A percentile compares a stretch with the other conserved stretches of the same genome.
Evolutionary conservation across 495 filamentous ascomycete genomes (phyloP).

Genomic region (Cercophora scortea): DNA sequence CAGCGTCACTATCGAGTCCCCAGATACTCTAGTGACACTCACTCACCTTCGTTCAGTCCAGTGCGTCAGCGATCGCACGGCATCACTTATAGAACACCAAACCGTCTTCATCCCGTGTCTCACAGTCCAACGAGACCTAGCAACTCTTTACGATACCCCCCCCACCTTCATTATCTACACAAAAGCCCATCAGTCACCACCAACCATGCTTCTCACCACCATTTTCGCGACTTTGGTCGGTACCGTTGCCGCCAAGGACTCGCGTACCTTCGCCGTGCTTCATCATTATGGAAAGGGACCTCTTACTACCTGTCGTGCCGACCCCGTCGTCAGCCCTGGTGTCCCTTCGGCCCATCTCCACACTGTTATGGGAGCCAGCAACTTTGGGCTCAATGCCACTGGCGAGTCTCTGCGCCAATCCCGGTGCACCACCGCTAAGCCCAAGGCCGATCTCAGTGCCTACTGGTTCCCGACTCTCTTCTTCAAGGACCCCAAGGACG

Average conservation of each 20-base stretch:
- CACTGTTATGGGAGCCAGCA: slow-evolving; percentile 61
- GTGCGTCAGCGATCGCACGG: slow-evolving; percentile 2
- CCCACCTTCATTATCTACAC: neutral
- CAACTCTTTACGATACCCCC: neutral
- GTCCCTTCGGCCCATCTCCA: slow-evolving; percentile 54
- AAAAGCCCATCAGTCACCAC: neutral
- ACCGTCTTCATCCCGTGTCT: neutral
- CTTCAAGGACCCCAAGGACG: slow-evolving; percentile 52
- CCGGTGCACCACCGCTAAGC: slow-evolving; percentile 56
- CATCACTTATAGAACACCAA: neutral
- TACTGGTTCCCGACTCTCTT: slow-evolving; percentile 73
- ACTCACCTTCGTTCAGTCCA: slow-evolving; percentile 7
- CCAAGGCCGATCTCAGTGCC: slow-evolving; percentile 61
- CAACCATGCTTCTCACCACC: slow-evolving; percentile 16
- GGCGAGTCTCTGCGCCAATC: slow-evolving; percentile 51
- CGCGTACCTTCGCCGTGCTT: slow-evolving; percentile 37
- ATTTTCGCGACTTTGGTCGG: slow-evolving; percentile 15
- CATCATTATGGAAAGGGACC: slow-evolving; percentile 35
- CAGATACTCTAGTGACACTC: slow-evolving; percentile 4
- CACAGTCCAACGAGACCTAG: neutral
- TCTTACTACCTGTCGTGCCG: slow-evolving; percentile 50
- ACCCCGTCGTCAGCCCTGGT: slow-evolving; percentile 60
- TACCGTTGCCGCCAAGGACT: slow-evolving; percentile 21
- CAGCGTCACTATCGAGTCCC: slow-evolving; percentile 1
- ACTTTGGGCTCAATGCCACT: slow-evolving; percentile 56